phyloP scores from a whole-genome alignment of 495 filamentous ascomycete species.

The Viridothelium virens region DNA sequence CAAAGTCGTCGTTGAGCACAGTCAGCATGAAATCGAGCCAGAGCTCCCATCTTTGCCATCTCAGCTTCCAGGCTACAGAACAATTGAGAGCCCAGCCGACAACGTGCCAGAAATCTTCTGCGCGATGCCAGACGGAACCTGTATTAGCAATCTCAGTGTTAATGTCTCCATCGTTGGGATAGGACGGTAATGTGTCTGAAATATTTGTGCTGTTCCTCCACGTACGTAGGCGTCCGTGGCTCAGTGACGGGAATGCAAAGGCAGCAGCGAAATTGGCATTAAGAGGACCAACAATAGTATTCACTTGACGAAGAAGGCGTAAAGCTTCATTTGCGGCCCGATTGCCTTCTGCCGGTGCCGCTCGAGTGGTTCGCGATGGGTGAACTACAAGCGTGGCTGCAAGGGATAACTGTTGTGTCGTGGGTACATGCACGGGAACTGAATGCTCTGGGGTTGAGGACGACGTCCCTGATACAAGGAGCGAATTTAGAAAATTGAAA shows the following conservation, averaged over 20 bases:
- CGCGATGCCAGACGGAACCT: conserved; percentile 62
- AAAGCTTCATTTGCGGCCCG: conserved; percentile 49
- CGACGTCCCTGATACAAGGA: conserved; percentile 51
- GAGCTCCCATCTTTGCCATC: conserved; percentile 76
- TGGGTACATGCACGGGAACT: conserved; percentile 44
- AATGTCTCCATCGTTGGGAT: conserved; percentile 41
- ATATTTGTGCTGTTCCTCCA: conserved; percentile 25
- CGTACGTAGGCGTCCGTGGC: conserved; percentile 27
- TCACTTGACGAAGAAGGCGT: conserved; percentile 50
- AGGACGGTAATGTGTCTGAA: conserved; percentile 26
- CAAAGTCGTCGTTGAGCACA: conserved; percentile 67
- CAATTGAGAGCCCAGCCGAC: conserved; percentile 95
- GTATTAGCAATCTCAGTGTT: conserved; percentile 50
- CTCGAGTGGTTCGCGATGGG: conserved; percentile 57
- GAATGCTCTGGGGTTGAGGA: conserved; percentile 17
- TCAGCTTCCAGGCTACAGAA: conserved; percentile 55
- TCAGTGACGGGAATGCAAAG: conserved; percentile 42
- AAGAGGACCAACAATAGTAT: conserved; percentile 45
- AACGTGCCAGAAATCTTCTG: conserved; percentile 79
- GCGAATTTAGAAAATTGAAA: conserved; percentile 57
- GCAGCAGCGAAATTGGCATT: conserved; percentile 44
- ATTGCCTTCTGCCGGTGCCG: conserved; percentile 44
- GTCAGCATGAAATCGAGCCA: conserved; percentile 79
- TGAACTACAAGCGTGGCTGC: conserved; percentile 63
- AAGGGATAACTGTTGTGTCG: conserved; percentile 54